Evolutionary conservation across 23 red algal species (phyloP), one percentile per base, ranked within the genome.

Genomic region (Gracilaria vermiculophylla): DNA sequence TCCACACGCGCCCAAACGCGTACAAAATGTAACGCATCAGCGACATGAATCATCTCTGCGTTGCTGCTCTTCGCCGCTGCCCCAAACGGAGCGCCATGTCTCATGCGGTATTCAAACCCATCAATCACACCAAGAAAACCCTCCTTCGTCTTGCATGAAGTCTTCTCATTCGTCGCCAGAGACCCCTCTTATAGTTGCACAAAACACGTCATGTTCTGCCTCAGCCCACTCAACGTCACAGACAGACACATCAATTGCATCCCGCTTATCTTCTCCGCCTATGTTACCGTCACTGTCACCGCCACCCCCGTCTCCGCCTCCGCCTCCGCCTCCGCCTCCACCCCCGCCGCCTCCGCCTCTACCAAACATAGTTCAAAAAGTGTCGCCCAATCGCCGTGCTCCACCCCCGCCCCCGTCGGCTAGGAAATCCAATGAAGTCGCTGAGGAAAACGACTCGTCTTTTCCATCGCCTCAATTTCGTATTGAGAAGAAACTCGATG

Each of bases 401-500:
- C 49, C 50, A 50, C 53, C 76, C 34, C 76, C 49, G 17, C 76
- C 76, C 21, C 50, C 76, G 1, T 39, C 49, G 57, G 50, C 76
- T 29, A 45, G 3, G 5, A 2, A 39, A 23, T 9, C 19, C n/a
- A 47, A 33, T 19, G 19, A 73, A 23, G 20, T 34, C 20, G 3
- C 47, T 12, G 67, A 73, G 17, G 37, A 73, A 9, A 4, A 42
- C 21, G 0, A 8, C 12, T 17, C 24, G 11, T 66, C 61, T 24
- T 23, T 10, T 24, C 3, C 67, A 58, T 39, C 53, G 4, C 19
- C 76, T 3, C 76, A 79, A 79, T 79, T 40, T 24, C 76, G 76
- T 34, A 79, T 79, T 31, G 76, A 79, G 36, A 57, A 54, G 20
- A 79, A 79, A 24, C 76, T 79, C 28, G 76, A 79, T 49, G 76